A percentile compares a stretch with the other conserved stretches of the same genome.
Conservation (phyloP, 2,329 filamentous ascomycete genomes). For the Knoxdaviesia proteae region DNA sequence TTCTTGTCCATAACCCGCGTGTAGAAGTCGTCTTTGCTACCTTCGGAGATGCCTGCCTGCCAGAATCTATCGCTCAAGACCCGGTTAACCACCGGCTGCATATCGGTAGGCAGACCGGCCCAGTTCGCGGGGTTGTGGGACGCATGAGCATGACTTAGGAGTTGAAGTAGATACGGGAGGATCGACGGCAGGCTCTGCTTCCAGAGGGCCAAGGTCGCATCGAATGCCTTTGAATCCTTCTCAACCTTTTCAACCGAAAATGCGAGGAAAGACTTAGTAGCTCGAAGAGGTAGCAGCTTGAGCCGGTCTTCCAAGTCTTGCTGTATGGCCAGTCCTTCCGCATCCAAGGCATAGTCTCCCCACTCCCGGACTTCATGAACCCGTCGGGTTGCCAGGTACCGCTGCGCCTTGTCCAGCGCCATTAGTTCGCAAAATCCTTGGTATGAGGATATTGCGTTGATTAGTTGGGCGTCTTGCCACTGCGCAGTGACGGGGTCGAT, state of each 20-base stretch:
- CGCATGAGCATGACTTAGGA: slow-evolving; percentile 75
- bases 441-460: slow-evolving; percentile 51
- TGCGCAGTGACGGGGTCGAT: slow-evolving; percentile 61
- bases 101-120: slow-evolving; percentile 52
- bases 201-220: slow-evolving; percentile 67
- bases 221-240: slow-evolving; percentile 49
- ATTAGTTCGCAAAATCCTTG: slow-evolving; percentile 60
- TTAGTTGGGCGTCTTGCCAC: slow-evolving; percentile 56
- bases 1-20: slow-evolving; percentile 77
- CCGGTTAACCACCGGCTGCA: slow-evolving; percentile 55
- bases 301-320: slow-evolving; percentile 50
- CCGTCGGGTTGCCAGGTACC: slow-evolving; percentile 52
- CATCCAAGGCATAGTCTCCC: slow-evolving; percentile 57
- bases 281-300: slow-evolving; percentile 54
- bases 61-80: slow-evolving; percentile 91
- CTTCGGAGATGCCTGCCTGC: slow-evolving; percentile 92
- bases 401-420: slow-evolving; percentile 58
- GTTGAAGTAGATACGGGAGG: slow-evolving; percentile 67
- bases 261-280: slow-evolving; percentile 80
- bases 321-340: slow-evolving; percentile 61
- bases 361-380: slow-evolving; percentile 67
- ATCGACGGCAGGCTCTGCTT: slow-evolving; percentile 61
- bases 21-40: slow-evolving; percentile 94
- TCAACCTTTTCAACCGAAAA: slow-evolving; percentile 82
- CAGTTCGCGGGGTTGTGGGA: slow-evolving; percentile 78